Evolutionary conservation across 768 basidiomycete genomes (phyloP).

Genomic region (Lyophyllum atratum): DNA sequence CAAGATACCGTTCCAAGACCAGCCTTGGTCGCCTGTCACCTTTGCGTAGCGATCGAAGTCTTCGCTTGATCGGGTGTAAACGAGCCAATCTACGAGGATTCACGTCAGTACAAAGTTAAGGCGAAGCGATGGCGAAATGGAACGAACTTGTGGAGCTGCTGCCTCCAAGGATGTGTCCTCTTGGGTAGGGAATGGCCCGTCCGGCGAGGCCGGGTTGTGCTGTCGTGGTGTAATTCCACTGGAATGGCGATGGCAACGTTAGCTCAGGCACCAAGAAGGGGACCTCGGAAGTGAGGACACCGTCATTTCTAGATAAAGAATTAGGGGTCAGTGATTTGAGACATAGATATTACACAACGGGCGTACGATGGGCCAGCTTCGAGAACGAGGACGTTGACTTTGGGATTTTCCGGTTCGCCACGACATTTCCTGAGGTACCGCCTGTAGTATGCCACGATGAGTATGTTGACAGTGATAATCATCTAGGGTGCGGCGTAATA

Average conservation of each 20-base stretch:
- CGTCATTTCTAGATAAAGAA: slow-evolving; percentile 10
- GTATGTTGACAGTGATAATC: not conserved
- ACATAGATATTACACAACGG: not conserved
- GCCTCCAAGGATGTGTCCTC: slow-evolving; percentile 28
- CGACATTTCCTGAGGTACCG: slow-evolving; percentile 14
- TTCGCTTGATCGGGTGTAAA: slow-evolving; percentile 27
- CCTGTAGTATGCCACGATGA: not conserved
- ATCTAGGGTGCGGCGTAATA: not conserved
- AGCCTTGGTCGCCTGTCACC: slow-evolving; percentile 27
- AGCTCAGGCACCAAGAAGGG: slow-evolving; percentile 11
- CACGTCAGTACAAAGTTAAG: not conserved
- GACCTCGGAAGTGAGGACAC: slow-evolving; percentile 15
- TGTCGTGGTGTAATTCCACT: slow-evolving; percentile 30
- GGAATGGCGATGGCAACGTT: slow-evolving; percentile 9
- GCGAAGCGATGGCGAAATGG: not conserved
- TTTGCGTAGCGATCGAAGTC: slow-evolving; percentile 31
- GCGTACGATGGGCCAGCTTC: slow-evolving; percentile 24
- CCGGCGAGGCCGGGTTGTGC: slow-evolving; percentile 21
- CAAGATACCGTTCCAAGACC: slow-evolving; percentile 29
- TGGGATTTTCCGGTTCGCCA: slow-evolving; percentile 25
- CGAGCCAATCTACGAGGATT: slow-evolving; percentile 9
- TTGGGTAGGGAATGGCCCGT: slow-evolving; percentile 19
- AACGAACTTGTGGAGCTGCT: slow-evolving; percentile 23
- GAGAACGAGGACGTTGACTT: slow-evolving; percentile 23
- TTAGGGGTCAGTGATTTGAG: not conserved